Evolutionary conservation across 768 basidiomycete genomes (phyloP), one percentile per base, ranked within the genome.

Genomic region (Suillus occidentalis): DNA sequence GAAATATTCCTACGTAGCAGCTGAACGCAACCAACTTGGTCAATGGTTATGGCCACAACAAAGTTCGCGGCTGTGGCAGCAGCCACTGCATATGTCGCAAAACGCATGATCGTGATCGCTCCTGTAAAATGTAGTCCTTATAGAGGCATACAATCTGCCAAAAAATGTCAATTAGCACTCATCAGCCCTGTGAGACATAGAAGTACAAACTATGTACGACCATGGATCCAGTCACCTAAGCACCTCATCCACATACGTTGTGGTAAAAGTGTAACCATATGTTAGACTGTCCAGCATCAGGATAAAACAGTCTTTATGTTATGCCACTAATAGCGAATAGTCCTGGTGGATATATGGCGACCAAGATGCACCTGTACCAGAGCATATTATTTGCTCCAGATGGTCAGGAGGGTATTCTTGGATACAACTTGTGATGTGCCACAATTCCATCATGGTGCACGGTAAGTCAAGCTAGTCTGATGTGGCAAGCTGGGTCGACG

Each of bases 211-310:
- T 42, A n/a, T 14, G 25, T 37, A 42, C 59, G 18, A 60, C 12
- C 47, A 49, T 25, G 22, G 31, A 40, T n/a, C 40, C 28, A n/a
- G 55, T 22, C 14, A 3, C 40, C 13, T 40, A 42, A 22, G 40
- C 10, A 60, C 36, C 63, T 4, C 63, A 59, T 63, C 63, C 63
- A 59, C 63, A 64, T 64, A n/a, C 56, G 57, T 20, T 64, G 31
- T 28, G 56, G 37, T 59, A 59, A 36, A 56, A 64, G 43, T 45
- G 31, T 61, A 50, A 22, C 45, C 43, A 49, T 62, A 22, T 52
- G 12, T 53, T 20, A 61, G 61, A 25, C 61, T 62, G 13, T 20
- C 49, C n/a, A 16, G 14, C 25, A 2, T 28, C 50, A 50, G 25
- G 25, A 36, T 36, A 18, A 61, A 31, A 22, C 36, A 31, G 18